Evolutionary conservation across 345 rosid species (phyloP).

Genomic region (Lenwebbia sp.): DNA sequence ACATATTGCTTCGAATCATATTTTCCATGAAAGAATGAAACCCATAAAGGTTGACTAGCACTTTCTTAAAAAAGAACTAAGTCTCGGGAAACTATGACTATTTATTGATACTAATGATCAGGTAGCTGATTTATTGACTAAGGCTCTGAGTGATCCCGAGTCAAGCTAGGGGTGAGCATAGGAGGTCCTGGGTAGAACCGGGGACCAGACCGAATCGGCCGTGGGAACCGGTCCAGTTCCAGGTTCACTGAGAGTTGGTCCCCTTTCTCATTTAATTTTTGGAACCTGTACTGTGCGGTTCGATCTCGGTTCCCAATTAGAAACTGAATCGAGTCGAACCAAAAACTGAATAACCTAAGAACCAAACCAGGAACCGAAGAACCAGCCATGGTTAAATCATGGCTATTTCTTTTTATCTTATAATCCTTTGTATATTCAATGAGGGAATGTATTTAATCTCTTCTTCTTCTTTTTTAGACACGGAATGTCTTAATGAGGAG

Average conservation of each 20-base stretch:
- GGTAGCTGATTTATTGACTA: not conserved
- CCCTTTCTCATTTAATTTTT: not conserved
- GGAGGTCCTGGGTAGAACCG: not conserved
- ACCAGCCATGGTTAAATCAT: not conserved
- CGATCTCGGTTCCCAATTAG: not conserved
- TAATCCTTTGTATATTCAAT: not conserved
- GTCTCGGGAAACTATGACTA: not conserved
- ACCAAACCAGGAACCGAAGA: not conserved
- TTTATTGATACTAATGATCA: not conserved
- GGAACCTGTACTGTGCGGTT: not conserved
- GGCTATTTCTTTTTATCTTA: not conserved
- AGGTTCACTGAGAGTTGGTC: not conserved
- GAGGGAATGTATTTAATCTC: not conserved
- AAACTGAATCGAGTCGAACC: not conserved
- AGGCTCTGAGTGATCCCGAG: not conserved
- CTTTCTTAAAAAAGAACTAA: not conserved
- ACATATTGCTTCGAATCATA: not conserved
- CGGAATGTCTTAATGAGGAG: too few relatives aligned
- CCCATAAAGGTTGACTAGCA: not conserved
- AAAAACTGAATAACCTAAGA: not conserved
- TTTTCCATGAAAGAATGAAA: not conserved
- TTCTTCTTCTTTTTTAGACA: too few relatives aligned
- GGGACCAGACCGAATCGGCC: rapidly evolving
- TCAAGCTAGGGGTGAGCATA: not conserved
- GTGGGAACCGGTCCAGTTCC: not conserved